Evolutionary conservation across 768 basidiomycete genomes (phyloP), one percentile per base, ranked within the genome.

Genomic region (Naganishia friedmannii): DNA sequence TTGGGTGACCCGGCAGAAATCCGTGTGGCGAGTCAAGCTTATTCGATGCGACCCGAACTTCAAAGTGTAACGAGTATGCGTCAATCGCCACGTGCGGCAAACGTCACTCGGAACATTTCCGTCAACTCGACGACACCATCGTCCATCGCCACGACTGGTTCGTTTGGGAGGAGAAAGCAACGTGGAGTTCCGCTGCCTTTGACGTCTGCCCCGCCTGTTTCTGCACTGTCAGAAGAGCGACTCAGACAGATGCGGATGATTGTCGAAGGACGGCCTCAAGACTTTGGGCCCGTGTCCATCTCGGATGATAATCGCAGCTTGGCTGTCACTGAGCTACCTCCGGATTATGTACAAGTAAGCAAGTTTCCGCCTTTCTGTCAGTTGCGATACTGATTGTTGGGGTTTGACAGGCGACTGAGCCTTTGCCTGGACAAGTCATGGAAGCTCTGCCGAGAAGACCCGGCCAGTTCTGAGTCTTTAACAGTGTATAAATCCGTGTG

Each of bases 91-190:
- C 34, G 19, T 17, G 15, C 39, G 6, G 37, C 28, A 37, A 15
- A 45, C 6, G 46, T 23, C 60, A 32, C 34, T 58, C 57, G 31
- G 34, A 39, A 58, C 32, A 21, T 21, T 6, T 63, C 60, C n/a
- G 60, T 26, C 39, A 42, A 42, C 13, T 63, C 39, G 60, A n/a
- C 26, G 21, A 42, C 60, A 12, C 60, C 39, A 2, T 45, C 39
- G 42, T 45, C 39, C 12, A 21, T 26, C 26, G 60, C 39, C 3
- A 26, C 39, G 28, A 26, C 9, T 3, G 57, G 32, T 42, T 63
- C 60, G 6, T 63, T 63, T 21, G 60, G 60, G 28, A 31, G 60
- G 42, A 13, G 60, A 26, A 63, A 63, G 29, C 60, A 63, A 63
- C 31, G n/a, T 12, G 60, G 37, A 2, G 39, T 42, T 4, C 17